Evolutionary conservation across 805 yeast genomes (phyloP), one percentile per base, ranked within the genome.

Genomic region (Candida corydali): DNA sequence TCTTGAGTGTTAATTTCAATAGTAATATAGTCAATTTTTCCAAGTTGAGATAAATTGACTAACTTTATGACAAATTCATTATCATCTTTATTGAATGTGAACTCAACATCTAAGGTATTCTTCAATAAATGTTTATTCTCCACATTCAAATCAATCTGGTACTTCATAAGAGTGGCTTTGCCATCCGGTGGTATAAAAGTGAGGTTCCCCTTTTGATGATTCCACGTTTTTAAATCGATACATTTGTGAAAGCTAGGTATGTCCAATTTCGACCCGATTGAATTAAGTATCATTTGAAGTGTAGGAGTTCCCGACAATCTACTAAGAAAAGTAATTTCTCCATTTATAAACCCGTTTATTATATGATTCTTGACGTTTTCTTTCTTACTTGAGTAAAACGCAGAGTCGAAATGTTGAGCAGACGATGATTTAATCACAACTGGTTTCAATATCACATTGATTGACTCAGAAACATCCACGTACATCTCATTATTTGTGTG

Each of bases 141-240:
- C 40, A 44, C 19, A 32, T 57, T 57, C 24, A 82, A 50, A 44
- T 83, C 84, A 20, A 84, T 55, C 5, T 73, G 66, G 57, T 89
- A 89, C 8, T 74, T 58, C 71, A 81, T 73, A 16, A 89, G 53
- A 3, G 70, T 65, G 27, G 78, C 76, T 40, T 65, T 71, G 5
- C 94, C 97, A 57, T 91, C 96, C 0, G 98, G 95, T 4, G 98
- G 98, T 14, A 84, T 70, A 50, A 91, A 86, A 12, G 78, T 66
- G 22, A 88, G 52, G 0, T 60, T 44, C 1, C 78, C 79, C 1
- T 73, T 72, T 4, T 50, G 50, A 24, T 50, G 42, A 1, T 50
- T 36, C 86, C 87, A 83, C 14, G 60, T 59, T 8, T 65, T 70
- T 1, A 70, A 45, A 31, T 79, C 70, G 1, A 89, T 75, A 55